Base-by-base conservation (phyloP, 352 stramenopile genomes). In the Pythium sp. region DNA sequence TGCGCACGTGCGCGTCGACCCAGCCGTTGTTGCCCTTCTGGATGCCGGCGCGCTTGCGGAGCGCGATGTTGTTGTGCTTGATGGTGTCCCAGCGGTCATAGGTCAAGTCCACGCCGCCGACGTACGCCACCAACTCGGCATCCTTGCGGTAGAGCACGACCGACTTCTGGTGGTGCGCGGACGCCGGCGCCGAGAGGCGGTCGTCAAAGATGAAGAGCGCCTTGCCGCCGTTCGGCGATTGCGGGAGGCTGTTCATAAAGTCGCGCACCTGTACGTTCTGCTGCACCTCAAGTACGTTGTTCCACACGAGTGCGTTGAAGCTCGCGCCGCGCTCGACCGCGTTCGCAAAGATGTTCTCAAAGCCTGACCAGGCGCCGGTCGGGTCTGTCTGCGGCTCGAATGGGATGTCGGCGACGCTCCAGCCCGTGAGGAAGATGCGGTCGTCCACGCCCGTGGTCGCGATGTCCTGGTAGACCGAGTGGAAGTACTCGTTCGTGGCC, bases 51-150 rank as follows among this genome's bases (percentile, higher is more conserved):
- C 51, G 46, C 22, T 78, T 70, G 11, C 79, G 75, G 53, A 91
- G 41, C 36, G 55, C 68, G 11, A 76, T 70, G 32, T 79, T 67
- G 67, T 90, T 75, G 67, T 90, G 80, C 5, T 74, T 71, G 18
- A 77, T 72, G 22, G 80, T 88, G 61, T 92, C 80, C 81, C 84
- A 92, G 5, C 84, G 81, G 58, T 90, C 77, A n/a, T 71, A 72
- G 15, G 71, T 79, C 28, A 89, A 56, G 60, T 90, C 84, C 4
- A 86, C 68, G 1, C 82, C 84, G 2, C 82, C 80, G 0, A 88
- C 73, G 62, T 82, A 91, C 6, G 84, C 79, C 3, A 68, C 18
- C 20, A 60, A 18, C 30, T 60, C 55, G 2, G 18, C 55, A 20
- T 60, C 55, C 14, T 43, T 12, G 22, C 55, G 55, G 6, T 60